Evolutionary conservation across 108 stramenopile genomes (phyloP).

Genomic region (Hondaea fermentalgiana): DNA sequence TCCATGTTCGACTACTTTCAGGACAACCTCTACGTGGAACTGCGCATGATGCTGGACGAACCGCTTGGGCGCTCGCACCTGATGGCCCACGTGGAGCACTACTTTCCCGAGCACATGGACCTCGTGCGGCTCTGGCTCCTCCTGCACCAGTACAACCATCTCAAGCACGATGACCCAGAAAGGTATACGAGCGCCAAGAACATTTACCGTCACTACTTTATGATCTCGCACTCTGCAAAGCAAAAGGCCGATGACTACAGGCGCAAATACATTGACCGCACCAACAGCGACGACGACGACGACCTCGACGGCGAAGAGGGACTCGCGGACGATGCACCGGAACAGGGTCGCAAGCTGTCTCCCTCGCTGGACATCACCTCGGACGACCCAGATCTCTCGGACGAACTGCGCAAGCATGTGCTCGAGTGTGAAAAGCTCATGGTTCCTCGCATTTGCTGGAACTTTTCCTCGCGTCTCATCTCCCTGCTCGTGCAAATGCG

Average conservation of each 20-base stretch:
- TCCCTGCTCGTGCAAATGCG: neutral
- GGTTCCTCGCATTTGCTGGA: neutral
- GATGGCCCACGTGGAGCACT: constrained; percentile 29
- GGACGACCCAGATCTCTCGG: neutral
- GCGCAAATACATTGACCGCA: neutral
- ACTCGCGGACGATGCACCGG: neutral
- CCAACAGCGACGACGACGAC: neutral
- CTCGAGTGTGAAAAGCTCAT: neutral
- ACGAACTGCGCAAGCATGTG: neutral
- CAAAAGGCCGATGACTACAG: neutral
- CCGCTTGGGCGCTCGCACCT: constrained; percentile 30
- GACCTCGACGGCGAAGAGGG: neutral
- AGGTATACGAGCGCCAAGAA: constrained; percentile 39
- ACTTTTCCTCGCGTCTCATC: neutral
- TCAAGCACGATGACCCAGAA: constrained; percentile 45
- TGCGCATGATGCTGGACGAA: constrained; percentile 48
- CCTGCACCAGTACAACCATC: constrained; percentile 27
- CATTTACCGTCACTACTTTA: constrained; percentile 47
- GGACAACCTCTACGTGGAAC: constrained; percentile 23
- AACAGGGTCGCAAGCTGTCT: neutral
- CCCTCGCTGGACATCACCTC: neutral
- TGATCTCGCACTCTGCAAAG: constrained; percentile 8
- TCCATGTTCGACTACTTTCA: constrained; percentile 20
- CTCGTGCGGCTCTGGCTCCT: constrained; percentile 38
- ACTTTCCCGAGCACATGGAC: constrained; percentile 29